Base-by-base conservation (phyloP, 2,329 filamentous ascomycete genomes). In the Purpureocillium takamizusanense region DNA sequence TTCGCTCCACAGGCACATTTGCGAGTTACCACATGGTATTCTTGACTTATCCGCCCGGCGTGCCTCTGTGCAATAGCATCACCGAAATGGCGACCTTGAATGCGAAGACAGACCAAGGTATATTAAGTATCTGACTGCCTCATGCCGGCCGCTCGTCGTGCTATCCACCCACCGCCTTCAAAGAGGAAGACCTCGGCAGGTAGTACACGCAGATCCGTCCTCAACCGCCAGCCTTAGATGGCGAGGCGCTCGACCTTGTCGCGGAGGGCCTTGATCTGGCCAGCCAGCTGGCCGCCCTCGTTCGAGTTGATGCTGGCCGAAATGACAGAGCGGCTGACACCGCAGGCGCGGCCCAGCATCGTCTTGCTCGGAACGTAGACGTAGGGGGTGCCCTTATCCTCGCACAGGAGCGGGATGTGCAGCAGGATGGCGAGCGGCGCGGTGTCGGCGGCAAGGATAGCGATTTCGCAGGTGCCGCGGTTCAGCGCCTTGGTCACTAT, bases 161-260 rank as follows among this genome's bases (percentile, higher is more conserved):
- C n/a, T n/a, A n/a, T n/a, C n/a, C n/a, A n/a, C n/a, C n/a, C n/a
- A n/a, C n/a, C n/a, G n/a, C n/a, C n/a, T n/a, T n/a, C n/a, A n/a
- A n/a, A n/a, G n/a, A n/a, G n/a, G n/a, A n/a, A n/a, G n/a, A n/a
- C n/a, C n/a, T n/a, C n/a, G n/a, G n/a, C n/a, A n/a, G n/a, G n/a
- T n/a, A n/a, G n/a, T n/a, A n/a, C n/a, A n/a, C n/a, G n/a, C n/a
- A n/a, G 21, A 25, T 10, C 21, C 21, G 10, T 25, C 6, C 5
- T 25, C 6, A 25, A 25, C 21, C 5, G 21, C 21, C 6, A 10
- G 10, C 21, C 51, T 77, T 82, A 95, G 69, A 95, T 95, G 72
- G 90, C 88, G 51, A 95, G 76, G 54, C 89, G 78, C 76, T 97
- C 90, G 40, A 97, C 86, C 79, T 95, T 94, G 67, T 94, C 86